Conservation (phyloP, 306 rosid genomes). For the Malus domestica region DNA sequence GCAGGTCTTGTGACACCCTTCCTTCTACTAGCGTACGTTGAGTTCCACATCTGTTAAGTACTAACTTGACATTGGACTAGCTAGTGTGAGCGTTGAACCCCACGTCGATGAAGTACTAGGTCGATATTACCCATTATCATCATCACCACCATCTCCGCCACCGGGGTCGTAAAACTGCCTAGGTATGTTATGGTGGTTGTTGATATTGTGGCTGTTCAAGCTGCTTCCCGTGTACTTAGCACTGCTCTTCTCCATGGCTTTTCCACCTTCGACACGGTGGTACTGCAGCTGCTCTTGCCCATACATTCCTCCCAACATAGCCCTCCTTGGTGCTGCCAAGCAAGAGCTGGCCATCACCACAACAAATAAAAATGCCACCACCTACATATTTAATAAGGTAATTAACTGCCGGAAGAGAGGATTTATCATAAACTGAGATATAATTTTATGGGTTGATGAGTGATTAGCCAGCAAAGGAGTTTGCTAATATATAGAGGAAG, state of each 20-base stretch:
- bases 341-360: conserved; percentile 14
- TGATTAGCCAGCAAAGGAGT: neutral
- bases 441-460: neutral
- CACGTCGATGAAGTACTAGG: conserved; percentile 8
- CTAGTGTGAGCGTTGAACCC: neutral
- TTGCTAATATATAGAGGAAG: neutral
- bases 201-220: conserved; percentile 25
- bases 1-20: too few species aligned
- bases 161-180: conserved; percentile 9
- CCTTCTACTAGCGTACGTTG: too few species aligned
- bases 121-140: conserved; percentile 16
- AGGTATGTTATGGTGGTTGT: conserved; percentile 37
- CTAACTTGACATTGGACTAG: too few species aligned
- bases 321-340: conserved; percentile 29
- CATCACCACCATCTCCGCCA: conserved; percentile 27
- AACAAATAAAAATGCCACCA: conserved; percentile 28
- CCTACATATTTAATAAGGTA: conserved; percentile 26
- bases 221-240: conserved; percentile 16
- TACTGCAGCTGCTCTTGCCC: conserved; percentile 44
- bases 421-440: neutral
- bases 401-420: neutral
- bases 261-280: conserved; percentile 16
- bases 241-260: conserved; percentile 24
- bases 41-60: too few species aligned
- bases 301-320: conserved; percentile 30